Evolutionary conservation across 495 filamentous ascomycete genomes (phyloP), one percentile per base, ranked within the genome.

Genomic region (Bryoglossum gracile): DNA sequence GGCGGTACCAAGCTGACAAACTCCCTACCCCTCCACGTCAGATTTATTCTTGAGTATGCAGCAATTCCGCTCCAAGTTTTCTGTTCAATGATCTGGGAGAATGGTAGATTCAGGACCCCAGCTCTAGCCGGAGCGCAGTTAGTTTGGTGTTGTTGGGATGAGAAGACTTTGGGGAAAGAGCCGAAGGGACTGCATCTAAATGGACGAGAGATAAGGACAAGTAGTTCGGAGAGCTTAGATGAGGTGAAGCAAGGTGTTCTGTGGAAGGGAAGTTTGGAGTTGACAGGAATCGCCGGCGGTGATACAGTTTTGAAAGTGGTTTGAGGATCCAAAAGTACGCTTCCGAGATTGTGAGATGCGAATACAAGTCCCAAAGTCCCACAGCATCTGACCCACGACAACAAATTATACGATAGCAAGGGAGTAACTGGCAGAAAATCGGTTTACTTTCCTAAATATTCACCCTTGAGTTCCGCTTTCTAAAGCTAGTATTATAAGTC

Each of bases 101-200:
- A 22, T 23, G 43, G 43, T n/a, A 46, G 10, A 17, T 34, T 46
- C 3, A 46, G 43, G 13, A 46, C 43, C 14, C 10, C 43, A 10
- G 2, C 10, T 10, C 8, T 10, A 6, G 43, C 25, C 16, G 43
- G 43, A 5, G 21, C 18, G 26, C 28, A 32, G n/a, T 46, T 46
- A 22, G 26, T 34, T 8, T 46, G 43, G 43, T 46, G 43, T 36
- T 46, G 19, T 21, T 46, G 43, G 43, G 43, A 46, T 23, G 18
- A 18, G 30, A 8, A 6, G 17, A 23, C 22, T 4, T 9, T 34
- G 2, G 43, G 43, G 10, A 11, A 23, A 18, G 17, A 10, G 8
- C 38, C 38, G 9, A 42, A 25, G 25, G 38, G 8, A 2, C 16
- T 22, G 30, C 36, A 46, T 36, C 14, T 32, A 32, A 34, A 46